Conservation (phyloP, 1,139 yeast species). For the Starmera stellimalicola region DNA sequence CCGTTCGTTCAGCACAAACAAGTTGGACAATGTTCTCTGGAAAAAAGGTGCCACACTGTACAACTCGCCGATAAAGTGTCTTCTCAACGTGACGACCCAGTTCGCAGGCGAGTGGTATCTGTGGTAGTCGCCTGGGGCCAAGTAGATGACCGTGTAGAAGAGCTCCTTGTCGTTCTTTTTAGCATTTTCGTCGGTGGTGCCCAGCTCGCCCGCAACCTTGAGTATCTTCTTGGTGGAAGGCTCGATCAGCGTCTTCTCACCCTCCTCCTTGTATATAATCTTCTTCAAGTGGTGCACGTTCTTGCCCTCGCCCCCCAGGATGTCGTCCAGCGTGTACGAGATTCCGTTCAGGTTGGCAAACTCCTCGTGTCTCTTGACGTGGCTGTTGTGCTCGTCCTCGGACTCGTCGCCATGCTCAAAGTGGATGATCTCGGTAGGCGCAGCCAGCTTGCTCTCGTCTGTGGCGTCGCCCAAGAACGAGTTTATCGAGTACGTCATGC, state of each 20-base stretch:
- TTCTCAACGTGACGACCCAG: conserved; percentile 90
- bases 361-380: conserved; percentile 53
- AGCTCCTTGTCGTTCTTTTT: conserved; percentile 55
- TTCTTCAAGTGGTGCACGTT: conserved; percentile 32
- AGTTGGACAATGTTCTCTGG: conserved; percentile 76
- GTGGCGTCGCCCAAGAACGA: conserved; percentile 65
- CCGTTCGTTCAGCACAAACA: conserved; percentile 88
- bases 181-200: conserved; percentile 24
- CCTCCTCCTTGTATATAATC: conserved; percentile 44
- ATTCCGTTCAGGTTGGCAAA: conserved; percentile 77
- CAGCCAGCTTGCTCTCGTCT: conserved; percentile 38
- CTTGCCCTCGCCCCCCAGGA: conserved; percentile 41
- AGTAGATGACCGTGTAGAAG: conserved; percentile 83
- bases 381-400: conserved; percentile 38
- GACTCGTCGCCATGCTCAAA: conserved; percentile 33
- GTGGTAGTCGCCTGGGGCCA: conserved; percentile 98
- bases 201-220: conserved; percentile 23
- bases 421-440: conserved; percentile 48
- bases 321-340: conserved; percentile 59
- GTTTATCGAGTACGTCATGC: conserved; percentile 85
- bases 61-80: conserved; percentile 94
- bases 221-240: not conserved
- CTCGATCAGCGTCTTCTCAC: conserved; percentile 29
- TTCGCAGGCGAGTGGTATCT: conserved; percentile 93
- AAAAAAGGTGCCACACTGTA: conserved; percentile 96